phyloP scores from a whole-genome alignment of 306 rosid genomes.

The Lablab purpureus region DNA sequence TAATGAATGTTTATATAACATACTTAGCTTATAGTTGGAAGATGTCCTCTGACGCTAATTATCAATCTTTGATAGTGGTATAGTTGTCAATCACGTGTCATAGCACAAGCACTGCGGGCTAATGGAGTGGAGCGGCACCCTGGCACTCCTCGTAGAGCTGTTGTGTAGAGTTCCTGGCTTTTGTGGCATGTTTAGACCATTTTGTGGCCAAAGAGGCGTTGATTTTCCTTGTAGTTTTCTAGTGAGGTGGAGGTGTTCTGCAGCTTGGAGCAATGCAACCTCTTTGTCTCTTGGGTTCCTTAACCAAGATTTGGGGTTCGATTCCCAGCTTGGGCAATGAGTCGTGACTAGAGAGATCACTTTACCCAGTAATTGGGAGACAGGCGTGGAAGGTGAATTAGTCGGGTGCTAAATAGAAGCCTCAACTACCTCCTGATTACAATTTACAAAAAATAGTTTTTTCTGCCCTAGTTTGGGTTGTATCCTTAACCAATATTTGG shows the following conservation, averaged over 20 bases:
- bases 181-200: not conserved
- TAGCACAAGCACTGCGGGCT: not conserved
- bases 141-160: not conserved
- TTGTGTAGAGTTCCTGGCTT: not conserved
- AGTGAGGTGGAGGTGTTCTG: not conserved
- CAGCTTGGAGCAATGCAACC: not conserved
- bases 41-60: not conserved
- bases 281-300: no score
- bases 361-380: no score
- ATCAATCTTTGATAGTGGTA: not conserved
- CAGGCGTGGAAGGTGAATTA: no score
- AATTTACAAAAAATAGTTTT: not conserved
- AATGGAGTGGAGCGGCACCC: not conserved
- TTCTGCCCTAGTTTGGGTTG: not conserved
- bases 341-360: no score
- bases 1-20: not conserved
- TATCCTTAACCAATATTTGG: no score
- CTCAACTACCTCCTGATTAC: no score
- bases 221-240: not conserved
- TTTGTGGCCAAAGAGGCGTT: not conserved
- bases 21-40: not conserved
- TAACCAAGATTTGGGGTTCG: no score
- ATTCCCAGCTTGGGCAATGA: no score
- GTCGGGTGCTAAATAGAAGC: no score
- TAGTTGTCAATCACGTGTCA: not conserved